phyloP scores from a whole-genome alignment of 345 rosid genomes.

The Xanthoceras sorbifolium region DNA sequence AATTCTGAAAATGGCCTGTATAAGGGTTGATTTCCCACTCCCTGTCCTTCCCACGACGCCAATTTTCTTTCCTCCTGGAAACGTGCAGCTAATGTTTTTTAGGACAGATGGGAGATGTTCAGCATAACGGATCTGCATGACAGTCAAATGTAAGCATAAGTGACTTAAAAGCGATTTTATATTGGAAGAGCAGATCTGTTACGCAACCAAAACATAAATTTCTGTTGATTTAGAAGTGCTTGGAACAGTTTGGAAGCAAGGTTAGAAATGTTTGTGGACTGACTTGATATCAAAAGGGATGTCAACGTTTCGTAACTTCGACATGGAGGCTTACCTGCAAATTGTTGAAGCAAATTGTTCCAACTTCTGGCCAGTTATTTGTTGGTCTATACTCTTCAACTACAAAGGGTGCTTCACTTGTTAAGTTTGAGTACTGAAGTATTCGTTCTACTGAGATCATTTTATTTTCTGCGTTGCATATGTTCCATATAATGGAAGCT shows the following conservation, averaged over 20 bases:
- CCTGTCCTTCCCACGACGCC: conserved; percentile 98
- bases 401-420: conserved; percentile 73
- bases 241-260: not conserved
- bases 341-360: conserved; percentile 71
- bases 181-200: too few relatives aligned
- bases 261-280: not conserved
- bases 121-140: conserved; percentile 77
- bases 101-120: conserved; percentile 89
- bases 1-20: conserved; percentile 87
- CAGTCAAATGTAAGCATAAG: not conserved
- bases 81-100: conserved; percentile 71
- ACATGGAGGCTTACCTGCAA: conserved; percentile 54
- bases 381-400: conserved; percentile 61
- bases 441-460: conserved; percentile 94
- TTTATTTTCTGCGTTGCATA: conserved; percentile 88
- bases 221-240: not conserved
- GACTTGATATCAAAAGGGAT: conserved; percentile 1
- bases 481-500: conserved; percentile 85
- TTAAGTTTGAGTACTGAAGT: conserved; percentile 75
- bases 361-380: conserved; percentile 81
- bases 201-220: not conserved
- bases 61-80: conserved; percentile 81
- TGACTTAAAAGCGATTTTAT: not conserved
- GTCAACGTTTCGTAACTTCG: not conserved
- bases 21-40: conserved; percentile 91